These are phyloP conservation scores for Diaporthe sp. DNA, from an alignment of 2,329 filamentous ascomycete genomes.

Conservation along the genomic window DNA sequence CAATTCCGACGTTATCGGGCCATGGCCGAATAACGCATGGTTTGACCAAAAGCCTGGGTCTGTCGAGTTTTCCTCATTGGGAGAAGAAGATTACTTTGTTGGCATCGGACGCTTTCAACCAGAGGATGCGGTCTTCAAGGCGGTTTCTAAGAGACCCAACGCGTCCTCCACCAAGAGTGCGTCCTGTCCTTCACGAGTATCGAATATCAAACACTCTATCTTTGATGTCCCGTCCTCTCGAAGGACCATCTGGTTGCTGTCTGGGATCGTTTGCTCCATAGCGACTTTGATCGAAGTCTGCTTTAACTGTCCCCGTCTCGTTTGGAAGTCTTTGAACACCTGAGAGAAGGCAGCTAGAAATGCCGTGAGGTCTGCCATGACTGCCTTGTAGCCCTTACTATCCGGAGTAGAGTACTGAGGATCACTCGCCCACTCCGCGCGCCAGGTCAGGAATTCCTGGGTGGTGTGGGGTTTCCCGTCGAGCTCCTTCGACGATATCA, in stretches of 20 bases:
- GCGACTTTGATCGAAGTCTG: slow-evolving; percentile 6
- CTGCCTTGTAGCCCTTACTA: slow-evolving; percentile 37
- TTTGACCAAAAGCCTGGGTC: not conserved
- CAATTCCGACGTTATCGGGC: not conserved
- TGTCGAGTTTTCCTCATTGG: not conserved
- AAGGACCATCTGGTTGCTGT: slow-evolving; percentile 35
- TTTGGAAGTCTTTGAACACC: slow-evolving; percentile 12
- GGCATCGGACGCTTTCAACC: not conserved
- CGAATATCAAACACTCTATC: slow-evolving; percentile 37
- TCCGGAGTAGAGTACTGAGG: not conserved
- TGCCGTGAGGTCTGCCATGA: slow-evolving; percentile 41
- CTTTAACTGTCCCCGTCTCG: not conserved
- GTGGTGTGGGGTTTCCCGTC: not conserved
- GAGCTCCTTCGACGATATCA: slow-evolving; percentile 27
- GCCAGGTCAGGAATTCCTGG: slow-evolving; percentile 29
- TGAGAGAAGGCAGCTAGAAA: slow-evolving; percentile 40
- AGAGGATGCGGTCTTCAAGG: not conserved
- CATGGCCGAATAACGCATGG: not conserved
- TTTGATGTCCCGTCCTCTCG: slow-evolving; percentile 4
- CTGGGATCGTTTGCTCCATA: not conserved
- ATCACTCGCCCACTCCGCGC: slow-evolving; percentile 16
- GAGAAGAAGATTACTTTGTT: not conserved
- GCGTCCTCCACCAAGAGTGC: slow-evolving; percentile 33
- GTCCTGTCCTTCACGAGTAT: not conserved
- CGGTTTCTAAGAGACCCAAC: slow-evolving; percentile 4